Evolutionary conservation across 768 basidiomycete species (phyloP).

Genomic region (Termitomyces titanicus): DNA sequence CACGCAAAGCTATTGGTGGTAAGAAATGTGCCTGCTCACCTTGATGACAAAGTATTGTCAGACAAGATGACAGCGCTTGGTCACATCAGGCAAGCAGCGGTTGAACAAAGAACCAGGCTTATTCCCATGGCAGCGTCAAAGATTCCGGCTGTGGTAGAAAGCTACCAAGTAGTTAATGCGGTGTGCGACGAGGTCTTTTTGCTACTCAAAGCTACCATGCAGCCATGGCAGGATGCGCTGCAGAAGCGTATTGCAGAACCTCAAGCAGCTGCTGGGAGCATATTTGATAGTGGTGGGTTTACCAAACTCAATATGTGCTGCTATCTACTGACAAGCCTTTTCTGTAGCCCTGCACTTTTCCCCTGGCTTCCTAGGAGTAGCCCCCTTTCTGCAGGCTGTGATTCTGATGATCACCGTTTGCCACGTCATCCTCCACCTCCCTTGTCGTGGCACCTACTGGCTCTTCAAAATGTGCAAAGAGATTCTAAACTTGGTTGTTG

Average conservation of each 20-base stretch:
- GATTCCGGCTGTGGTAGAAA: not conserved
- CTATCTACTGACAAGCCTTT: not conserved
- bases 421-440: not conserved
- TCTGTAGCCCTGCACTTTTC: not conserved
- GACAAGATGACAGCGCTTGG: not conserved
- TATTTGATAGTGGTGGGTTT: not conserved
- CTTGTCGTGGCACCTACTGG: not conserved
- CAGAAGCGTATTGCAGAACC: not conserved
- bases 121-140: not conserved
- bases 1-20: not conserved
- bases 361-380: not conserved
- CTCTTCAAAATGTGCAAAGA: not conserved
- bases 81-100: not conserved
- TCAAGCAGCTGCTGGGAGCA: not conserved
- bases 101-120: not conserved
- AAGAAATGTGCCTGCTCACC: not conserved
- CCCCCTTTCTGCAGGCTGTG: not conserved
- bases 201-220: not conserved
- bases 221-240: not conserved
- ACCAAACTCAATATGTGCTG: not conserved
- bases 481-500: not conserved
- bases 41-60: not conserved
- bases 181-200: not conserved
- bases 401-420: not conserved
- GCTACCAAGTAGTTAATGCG: not conserved